Conservation (phyloP, 345 rosid species). For the Punica granatum region DNA sequence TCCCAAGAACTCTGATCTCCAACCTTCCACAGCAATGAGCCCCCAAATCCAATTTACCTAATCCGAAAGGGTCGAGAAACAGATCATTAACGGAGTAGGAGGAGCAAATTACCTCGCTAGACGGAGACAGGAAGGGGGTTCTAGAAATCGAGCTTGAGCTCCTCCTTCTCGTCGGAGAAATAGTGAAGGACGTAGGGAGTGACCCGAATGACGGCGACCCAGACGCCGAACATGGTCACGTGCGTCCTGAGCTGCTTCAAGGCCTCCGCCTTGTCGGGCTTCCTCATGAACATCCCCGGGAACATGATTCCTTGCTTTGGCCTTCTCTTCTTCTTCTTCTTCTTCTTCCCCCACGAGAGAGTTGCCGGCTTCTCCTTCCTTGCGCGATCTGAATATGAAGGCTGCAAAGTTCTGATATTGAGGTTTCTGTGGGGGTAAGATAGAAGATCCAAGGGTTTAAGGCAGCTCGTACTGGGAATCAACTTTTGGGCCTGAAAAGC, state of each 20-base stretch:
- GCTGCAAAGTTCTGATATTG: not conserved
- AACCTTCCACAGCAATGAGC: too few species aligned
- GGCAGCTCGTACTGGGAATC: not conserved
- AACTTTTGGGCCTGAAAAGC: not conserved
- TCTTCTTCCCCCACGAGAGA: too few species aligned
- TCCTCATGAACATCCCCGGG: slow-evolving; percentile 70
- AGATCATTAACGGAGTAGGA: not conserved
- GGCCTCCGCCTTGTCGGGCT: slow-evolving; percentile 80
- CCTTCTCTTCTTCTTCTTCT: not conserved
- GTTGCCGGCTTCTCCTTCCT: too few species aligned
- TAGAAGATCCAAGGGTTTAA: not conserved
- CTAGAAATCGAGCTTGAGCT: slow-evolving; percentile 73
- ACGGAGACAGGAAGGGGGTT: not conserved
- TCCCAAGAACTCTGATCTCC: too few species aligned
- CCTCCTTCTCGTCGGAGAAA: slow-evolving; percentile 54
- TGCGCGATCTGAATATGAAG: not conserved
- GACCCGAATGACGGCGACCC: slow-evolving; percentile 54
- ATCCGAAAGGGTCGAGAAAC: not conserved
- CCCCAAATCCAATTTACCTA: too few species aligned
- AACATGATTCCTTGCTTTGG: slow-evolving; percentile 39
- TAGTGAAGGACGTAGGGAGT: slow-evolving; percentile 67
- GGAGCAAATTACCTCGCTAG: not conserved
- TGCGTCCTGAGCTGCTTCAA: slow-evolving; percentile 66
- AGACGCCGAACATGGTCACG: slow-evolving; percentile 48
- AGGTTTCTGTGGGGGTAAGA: not conserved